Percentiles rank a stretch among this genome's conserved stretches.
These are phyloP conservation scores for Trypethelium eluteriae DNA, from an alignment of 495 filamentous ascomycete species.

Conservation along the genomic window DNA sequence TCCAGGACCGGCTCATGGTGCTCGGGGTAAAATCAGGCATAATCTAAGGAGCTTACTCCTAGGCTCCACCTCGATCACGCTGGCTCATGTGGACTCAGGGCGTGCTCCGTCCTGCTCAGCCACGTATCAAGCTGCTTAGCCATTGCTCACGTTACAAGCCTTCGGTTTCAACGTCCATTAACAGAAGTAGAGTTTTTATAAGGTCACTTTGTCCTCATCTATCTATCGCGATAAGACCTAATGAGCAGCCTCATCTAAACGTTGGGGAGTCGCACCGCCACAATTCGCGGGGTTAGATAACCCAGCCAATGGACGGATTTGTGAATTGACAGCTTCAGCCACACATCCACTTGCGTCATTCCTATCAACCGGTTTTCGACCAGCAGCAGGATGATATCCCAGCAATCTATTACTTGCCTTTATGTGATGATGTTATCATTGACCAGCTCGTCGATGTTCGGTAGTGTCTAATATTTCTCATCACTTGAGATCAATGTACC, in stretches of 20 bases:
- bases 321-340: constrained; percentile 3
- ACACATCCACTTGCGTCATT: constrained; percentile 5
- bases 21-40: not conserved
- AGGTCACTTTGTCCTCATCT: constrained; percentile 12
- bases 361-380: not conserved
- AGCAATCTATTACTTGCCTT: not conserved
- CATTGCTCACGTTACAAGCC: constrained; percentile 12
- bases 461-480: not conserved
- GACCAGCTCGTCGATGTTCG: not conserved
- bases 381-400: not conserved
- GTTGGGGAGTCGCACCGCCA: not conserved
- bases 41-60: not conserved
- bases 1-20: not conserved
- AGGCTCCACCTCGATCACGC: not conserved
- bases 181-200: constrained; percentile 7
- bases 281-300: not conserved
- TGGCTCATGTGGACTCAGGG: not conserved
- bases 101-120: not conserved
- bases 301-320: not conserved
- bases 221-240: not conserved
- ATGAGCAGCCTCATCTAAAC: no score
- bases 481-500: not conserved
- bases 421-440: not conserved
- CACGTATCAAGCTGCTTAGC: not conserved
- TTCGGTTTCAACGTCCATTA: constrained; percentile 1